Evolutionary conservation across 371 early-diverging fungal genomes (phyloP), one percentile per base, ranked within the genome.

Genomic region (Dichotomocladium elegans): DNA sequence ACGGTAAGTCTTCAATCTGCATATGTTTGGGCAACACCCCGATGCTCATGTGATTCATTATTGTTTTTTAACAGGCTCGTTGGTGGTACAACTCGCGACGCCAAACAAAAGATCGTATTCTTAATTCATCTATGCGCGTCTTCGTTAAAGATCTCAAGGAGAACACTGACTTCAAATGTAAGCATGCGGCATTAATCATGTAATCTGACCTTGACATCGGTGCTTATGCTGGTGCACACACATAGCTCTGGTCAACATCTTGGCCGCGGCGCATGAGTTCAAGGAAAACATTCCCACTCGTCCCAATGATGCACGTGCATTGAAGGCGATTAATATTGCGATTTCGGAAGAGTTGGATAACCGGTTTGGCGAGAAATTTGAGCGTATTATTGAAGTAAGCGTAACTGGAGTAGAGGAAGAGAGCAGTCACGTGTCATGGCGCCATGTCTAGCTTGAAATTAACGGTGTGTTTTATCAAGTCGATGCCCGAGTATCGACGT

Each of bases 21-120:
- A 31, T 21, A 19, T 31, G n/a, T 31, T 41, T n/a, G n/a, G 12
- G 10, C 22, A n/a, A 25, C n/a, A n/a, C n/a, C n/a, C n/a, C n/a
- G n/a, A n/a, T n/a, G n/a, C n/a, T n/a, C n/a, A n/a, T n/a, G n/a
- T n/a, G n/a, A n/a, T n/a, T n/a, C n/a, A n/a, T n/a, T n/a, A n/a
- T n/a, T n/a, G n/a, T n/a, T n/a, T n/a, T n/a, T 41, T 21, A 34
- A 10, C 47, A 81, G 80, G 94, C 82, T 45, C 79, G 75, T 51
- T 97, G 98, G 98, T 98, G 98, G 98, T 89, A 89, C 75, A 84
- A 79, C 47, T 90, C 93, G 17, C 88, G 89, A 65, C 73, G 86
- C 60, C 85, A 85, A 57, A 94, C 94, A 55, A 92, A 92, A 64
- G 94, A 94, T 66, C 83, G 81, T 57, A 90, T 98, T 49, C 74